These are phyloP conservation scores for Podaxis sp. DNA, from an alignment of 768 basidiomycete genomes.

Conservation along the genomic window DNA sequence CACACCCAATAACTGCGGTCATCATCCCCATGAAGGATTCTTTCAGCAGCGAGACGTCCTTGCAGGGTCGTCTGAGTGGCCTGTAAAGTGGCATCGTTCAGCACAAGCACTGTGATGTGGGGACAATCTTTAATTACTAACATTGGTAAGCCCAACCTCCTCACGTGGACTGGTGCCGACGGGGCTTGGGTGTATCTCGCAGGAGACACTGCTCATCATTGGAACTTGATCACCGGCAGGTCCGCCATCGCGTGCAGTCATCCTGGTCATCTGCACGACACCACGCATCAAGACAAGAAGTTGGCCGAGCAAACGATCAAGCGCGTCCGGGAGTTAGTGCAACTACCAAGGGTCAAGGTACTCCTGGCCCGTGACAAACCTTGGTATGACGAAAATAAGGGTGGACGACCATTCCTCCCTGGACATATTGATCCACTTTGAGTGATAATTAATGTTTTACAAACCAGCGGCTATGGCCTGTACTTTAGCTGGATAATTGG, in stretches of 20 bases:
- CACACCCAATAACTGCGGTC: constrained; percentile 92
- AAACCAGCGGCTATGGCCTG: neutral
- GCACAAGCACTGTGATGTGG: neutral
- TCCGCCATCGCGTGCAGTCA: constrained; percentile 35
- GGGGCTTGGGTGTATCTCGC: constrained; percentile 57
- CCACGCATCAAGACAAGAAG: constrained; percentile 44
- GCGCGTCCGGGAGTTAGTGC: constrained; percentile 37
- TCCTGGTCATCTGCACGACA: constrained; percentile 29
- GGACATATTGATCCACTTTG: constrained; percentile 30
- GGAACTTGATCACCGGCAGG: constrained; percentile 47
- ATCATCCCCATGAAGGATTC: constrained; percentile 81
- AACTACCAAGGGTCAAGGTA: constrained; percentile 40
- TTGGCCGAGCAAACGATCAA: constrained; percentile 41
- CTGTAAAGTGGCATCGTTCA: constrained; percentile 35
- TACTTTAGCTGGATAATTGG: too few relatives aligned
- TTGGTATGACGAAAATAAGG: constrained; percentile 51
- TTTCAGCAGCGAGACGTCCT: constrained; percentile 77
- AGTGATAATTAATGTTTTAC: neutral
- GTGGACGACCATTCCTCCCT: constrained; percentile 42
- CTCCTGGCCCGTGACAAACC: constrained; percentile 53
- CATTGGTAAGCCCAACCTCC: constrained; percentile 75
- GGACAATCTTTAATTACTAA: constrained; percentile 31
- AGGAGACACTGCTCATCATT: constrained; percentile 58
- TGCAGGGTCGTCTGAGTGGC: constrained; percentile 89
- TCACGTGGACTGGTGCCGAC: constrained; percentile 52